These are phyloP conservation scores for Picochlorum sp. DNA, from an alignment of 139 green algal genomes.

Conservation along the genomic window DNA sequence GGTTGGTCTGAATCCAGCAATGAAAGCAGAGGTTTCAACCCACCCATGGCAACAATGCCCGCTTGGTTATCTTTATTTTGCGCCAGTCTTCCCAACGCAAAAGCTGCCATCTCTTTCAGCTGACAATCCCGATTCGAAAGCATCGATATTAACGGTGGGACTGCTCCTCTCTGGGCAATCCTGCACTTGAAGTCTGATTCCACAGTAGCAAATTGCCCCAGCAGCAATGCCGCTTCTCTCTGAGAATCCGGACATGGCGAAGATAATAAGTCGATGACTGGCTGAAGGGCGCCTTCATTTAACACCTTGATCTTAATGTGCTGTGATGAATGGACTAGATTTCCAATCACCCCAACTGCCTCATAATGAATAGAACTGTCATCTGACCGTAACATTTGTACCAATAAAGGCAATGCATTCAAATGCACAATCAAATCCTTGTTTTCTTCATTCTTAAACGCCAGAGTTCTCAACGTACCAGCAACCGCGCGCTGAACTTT, in stretches of 20 bases:
- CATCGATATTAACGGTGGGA: constrained; percentile 92
- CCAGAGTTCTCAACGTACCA: constrained; percentile 83
- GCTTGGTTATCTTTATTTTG: constrained; percentile 94
- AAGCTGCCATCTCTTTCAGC: constrained; percentile 95
- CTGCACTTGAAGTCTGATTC: constrained; percentile 64
- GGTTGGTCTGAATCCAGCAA: constrained; percentile 77
- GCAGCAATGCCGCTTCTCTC: constrained; percentile 88
- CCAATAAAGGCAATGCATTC: constrained; percentile 78
- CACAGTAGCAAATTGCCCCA: constrained; percentile 96
- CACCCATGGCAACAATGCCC: constrained; percentile 72
- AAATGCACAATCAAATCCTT: constrained; percentile 95
- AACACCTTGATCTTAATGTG: constrained; percentile 72
- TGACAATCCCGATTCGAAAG: constrained; percentile 59
- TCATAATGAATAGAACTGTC: constrained; percentile 93
- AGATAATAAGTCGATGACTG: constrained; percentile 87
- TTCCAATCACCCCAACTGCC: constrained; percentile 95
- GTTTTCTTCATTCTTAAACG: constrained; percentile 99
- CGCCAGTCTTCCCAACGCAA: constrained; percentile 89
- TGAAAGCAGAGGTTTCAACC: constrained; percentile 76
- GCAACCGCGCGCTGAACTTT: constrained; percentile 85
- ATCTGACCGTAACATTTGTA: constrained; percentile 89
- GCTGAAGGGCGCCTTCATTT: constrained; percentile 87
- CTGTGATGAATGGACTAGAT: constrained; percentile 87
- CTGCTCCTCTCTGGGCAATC: constrained; percentile 89
- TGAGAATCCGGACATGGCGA: constrained; percentile 82